These are phyloP conservation scores for Jatropha podagrica DNA, from an alignment of 441 rosid genomes.

Conservation along the genomic window DNA sequence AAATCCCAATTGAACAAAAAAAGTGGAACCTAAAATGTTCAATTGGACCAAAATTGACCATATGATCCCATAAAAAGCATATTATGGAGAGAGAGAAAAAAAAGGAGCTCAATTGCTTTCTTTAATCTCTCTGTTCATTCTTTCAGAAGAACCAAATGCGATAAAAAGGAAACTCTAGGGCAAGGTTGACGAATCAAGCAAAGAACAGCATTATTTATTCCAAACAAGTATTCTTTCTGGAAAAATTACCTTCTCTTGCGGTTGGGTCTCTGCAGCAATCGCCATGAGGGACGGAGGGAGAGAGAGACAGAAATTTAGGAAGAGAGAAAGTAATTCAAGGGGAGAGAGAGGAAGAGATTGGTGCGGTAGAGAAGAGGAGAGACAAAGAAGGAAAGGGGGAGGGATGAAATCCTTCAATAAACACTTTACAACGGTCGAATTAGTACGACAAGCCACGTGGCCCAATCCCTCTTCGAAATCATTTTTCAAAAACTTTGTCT, in stretches of 20 bases:
- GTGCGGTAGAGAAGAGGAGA: neutral
- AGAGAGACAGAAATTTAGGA: slow-evolving; percentile 5
- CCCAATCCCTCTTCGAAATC: slow-evolving; percentile 20
- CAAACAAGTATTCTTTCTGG: neutral
- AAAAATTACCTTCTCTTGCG: slow-evolving; percentile 46
- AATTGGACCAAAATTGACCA: neutral
- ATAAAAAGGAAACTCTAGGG: neutral
- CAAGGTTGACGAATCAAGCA: neutral
- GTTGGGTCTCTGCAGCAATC: slow-evolving; percentile 49
- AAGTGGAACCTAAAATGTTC: neutral
- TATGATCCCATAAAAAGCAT: neutral
- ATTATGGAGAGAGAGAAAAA: neutral
- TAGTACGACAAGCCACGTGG: slow-evolving; percentile 32
- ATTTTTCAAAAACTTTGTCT: slow-evolving; percentile 18
- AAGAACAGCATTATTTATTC: neutral
- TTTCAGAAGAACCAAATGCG: neutral
- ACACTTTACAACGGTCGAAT: slow-evolving; percentile 55
- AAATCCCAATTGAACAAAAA: neutral
- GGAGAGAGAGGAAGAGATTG: slow-evolving; percentile 6
- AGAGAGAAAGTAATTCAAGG: neutral
- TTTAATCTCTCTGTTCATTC: neutral
- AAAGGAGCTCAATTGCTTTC: neutral
- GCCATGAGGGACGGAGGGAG: slow-evolving; percentile 33
- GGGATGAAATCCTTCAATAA: slow-evolving; percentile 13
- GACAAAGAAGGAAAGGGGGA: slow-evolving; percentile 9